Evolutionary conservation across 108 stramenopile genomes (phyloP), one percentile per base, ranked within the genome.

Genomic region (Cyclostephanos tholiformis): DNA sequence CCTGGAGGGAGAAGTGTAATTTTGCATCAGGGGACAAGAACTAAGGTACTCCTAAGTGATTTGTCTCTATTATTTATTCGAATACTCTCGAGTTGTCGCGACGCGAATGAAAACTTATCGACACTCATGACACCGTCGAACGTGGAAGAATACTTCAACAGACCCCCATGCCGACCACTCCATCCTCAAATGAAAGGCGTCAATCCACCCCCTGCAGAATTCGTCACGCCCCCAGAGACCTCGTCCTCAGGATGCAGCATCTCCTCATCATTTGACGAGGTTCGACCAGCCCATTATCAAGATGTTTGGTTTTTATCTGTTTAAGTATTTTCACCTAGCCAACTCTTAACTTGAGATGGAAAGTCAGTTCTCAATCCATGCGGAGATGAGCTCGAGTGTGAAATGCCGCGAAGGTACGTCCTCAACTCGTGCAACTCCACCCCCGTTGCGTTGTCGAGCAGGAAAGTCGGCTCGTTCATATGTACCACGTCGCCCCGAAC

Each of bases 121-220:
- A 41, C 53, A 7, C 44, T 39, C 0, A 39, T 32, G 10, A 30
- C 20, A 17, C 46, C n/a, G 2, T n/a, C 44, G 5, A 36, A 49
- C 19, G 0, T 27, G 27, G 64, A 43, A 1, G 12, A 29, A 51
- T 29, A 60, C 20, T 62, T 38, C 67, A 83, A 39, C 14, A 87
- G 65, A 39, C 79, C 58, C 51, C 2, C 4, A 72, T 53, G 8
- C 76, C 63, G 25, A 71, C 64, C 75, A 94, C 38, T 23, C 67
- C 67, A 11, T 63, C 53, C 46, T 88, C 85, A 67, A 94, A 91
- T 13, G 87, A 75, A 22, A 94, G 60, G 60, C 82, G 53, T 0
- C 52, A 12, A 19, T 79, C 55, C 19, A 82, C 72, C 55, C 49
- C 63, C 2, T 50, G 48, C 26, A 93, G 29, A 52, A 72, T 39